Evolutionary conservation across 768 basidiomycete species (phyloP).

Genomic region (Galerina sulciceps): DNA sequence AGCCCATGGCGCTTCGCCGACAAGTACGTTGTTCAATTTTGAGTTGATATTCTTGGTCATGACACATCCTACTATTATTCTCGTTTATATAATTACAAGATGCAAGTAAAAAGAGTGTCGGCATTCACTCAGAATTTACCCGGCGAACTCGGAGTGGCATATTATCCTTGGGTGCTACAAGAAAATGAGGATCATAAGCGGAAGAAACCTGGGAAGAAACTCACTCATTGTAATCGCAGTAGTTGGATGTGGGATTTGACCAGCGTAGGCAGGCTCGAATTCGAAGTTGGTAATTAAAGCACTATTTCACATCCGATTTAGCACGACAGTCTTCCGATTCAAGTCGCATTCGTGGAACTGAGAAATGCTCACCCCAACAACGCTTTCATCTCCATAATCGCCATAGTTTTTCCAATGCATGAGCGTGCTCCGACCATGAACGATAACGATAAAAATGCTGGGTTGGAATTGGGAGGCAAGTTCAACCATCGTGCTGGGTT

Average conservation of each 20-base stretch:
- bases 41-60: too few species aligned
- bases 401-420: slow-evolving; percentile 54
- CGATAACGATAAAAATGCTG: slow-evolving; percentile 41
- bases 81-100: too few species aligned
- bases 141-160: slow-evolving; percentile 38
- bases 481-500: slow-evolving; percentile 50
- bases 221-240: slow-evolving; percentile 52
- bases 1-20: too few species aligned
- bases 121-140: slow-evolving; percentile 3
- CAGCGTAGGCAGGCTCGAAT: slow-evolving; percentile 43
- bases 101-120: too few species aligned
- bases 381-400: slow-evolving; percentile 52
- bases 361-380: slow-evolving; percentile 35
- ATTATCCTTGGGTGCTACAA: slow-evolving; percentile 31
- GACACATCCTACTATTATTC: too few species aligned
- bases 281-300: slow-evolving; percentile 45
- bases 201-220: slow-evolving; percentile 11
- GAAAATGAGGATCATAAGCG: background rate
- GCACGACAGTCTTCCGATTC: too few species aligned
- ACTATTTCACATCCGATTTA: slow-evolving; percentile 12
- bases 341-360: background rate
- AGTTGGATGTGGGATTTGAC: slow-evolving; percentile 31
- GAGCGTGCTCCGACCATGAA: slow-evolving; percentile 50
- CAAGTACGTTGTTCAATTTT: too few species aligned
- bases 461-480: slow-evolving; percentile 38